Base-by-base conservation (phyloP, 257 asterid genomes). In the Fraxinus anomala region DNA sequence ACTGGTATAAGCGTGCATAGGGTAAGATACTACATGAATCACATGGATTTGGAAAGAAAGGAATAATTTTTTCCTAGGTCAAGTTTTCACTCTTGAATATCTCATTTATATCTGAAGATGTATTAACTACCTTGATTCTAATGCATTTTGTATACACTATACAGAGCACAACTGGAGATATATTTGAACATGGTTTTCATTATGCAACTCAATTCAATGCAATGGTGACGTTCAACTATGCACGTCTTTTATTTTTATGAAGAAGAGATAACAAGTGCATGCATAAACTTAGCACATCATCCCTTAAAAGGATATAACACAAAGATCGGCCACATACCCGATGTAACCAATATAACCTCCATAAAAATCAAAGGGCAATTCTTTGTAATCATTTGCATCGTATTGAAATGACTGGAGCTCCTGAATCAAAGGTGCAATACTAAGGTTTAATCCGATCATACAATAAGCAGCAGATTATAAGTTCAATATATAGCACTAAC, bases 271-370 rank as follows among this genome's bases (percentile, higher is more conserved):
- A 40, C 49, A 40, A 40, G 49, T 10, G 49, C 49, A 40, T 11
- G 16, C 49, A 10, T 42, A 42, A 42, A 42, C 49, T 42, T 42
- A 42, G 49, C 17, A 2, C 49, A 8, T 11, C 49, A 42, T 42
- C 16, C 16, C 49, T 42, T 42, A 2, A 42, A 40, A 4, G 59
- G 17, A 14, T 47, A 16, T 47, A 4, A 16, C 21, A 59, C 67
- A 63, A 63, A 26, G n/a, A 61, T 26, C 33, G 10, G 19, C 36
- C 63, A 21, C 90, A 54, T 93, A 96, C 98, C 99, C 99, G 7
- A 93, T 84, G 85, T 96, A 96, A 67, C 99, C 99, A 83, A 96
- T 79, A 87, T 87, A 96, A 80, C 99, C 99, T 79, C 99, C 97
- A 51, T 81, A 91, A 80, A 93, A 96, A 59, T 92, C 97, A 73